A percentile compares a stretch with the other conserved stretches of the same genome.
These are phyloP conservation scores for Aspergillus nidulans DNA, from an alignment of 495 filamentous ascomycete genomes.

Conservation along the genomic window DNA sequence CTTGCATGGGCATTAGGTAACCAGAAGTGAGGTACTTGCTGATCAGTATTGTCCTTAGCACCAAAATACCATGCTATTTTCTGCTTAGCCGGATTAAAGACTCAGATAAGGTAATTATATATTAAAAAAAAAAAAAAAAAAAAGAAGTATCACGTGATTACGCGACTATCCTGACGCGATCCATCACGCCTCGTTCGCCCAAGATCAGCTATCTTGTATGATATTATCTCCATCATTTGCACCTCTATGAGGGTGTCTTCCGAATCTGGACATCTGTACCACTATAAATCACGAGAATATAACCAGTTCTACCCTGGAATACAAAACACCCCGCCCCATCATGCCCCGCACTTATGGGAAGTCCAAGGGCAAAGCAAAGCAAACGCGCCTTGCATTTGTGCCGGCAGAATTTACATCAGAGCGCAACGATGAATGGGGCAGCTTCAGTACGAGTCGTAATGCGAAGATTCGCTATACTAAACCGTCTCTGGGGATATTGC, in stretches of 20 bases:
- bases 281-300: too few relatives aligned
- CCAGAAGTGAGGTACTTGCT: too few relatives aligned
- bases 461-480: constrained; percentile 38
- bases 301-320: neutral
- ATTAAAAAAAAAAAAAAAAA: neutral
- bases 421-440: constrained; percentile 12
- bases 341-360: constrained; percentile 41
- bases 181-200: constrained; percentile 12
- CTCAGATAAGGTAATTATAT: too few relatives aligned
- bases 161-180: constrained; percentile 20
- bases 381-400: constrained; percentile 45
- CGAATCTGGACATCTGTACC: too few relatives aligned
- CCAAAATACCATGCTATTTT: too few relatives aligned
- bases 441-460: constrained; percentile 33
- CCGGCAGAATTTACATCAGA: constrained; percentile 23
- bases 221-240: too few relatives aligned
- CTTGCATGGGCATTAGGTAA: too few relatives aligned
- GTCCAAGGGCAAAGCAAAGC: constrained; percentile 41
- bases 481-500: constrained; percentile 29
- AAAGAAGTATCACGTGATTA: constrained; percentile 20
- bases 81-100: too few relatives aligned
- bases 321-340: constrained; percentile 8
- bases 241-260: too few relatives aligned
- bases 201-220: neutral
- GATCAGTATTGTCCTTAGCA: too few relatives aligned